Evolutionary conservation across 805 yeast species (phyloP), one percentile per base, ranked within the genome.

Genomic region (Wickerhamomyces xylosicus): DNA sequence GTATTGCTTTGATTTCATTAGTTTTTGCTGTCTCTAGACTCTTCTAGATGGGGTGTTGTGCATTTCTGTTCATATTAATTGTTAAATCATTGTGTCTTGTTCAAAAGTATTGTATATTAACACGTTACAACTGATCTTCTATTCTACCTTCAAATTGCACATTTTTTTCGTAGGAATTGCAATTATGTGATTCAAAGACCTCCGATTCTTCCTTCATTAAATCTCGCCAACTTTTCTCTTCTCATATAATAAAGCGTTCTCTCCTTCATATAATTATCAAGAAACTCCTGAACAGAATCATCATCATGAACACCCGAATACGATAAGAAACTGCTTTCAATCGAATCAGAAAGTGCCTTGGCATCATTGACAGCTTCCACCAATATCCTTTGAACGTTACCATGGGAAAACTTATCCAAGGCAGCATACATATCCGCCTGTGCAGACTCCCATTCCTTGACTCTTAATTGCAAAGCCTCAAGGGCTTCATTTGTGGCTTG

Each of bases 211-310:
- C 51, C 44, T 35, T 56, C 58, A n/a, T 53, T 49, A 63, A 78
- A 62, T 20, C 79, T 62, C 31, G 61, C 61, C 36, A 71, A 48
- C 47, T 72, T 65, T 48, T 73, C 78, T 37, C 61, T 62, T 31
- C 67, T 54, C 34, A 66, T 34, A 51, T 75, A 72, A 48, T 61
- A 74, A 21, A 56, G 44, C 17, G 61, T 60, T 35, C 79, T 57
- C 32, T 61, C 63, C 3, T 44, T 44, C 36, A 61, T 53, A 50
- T 71, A 77, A n/a, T 54, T 52, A 14, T 51, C 46, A 13, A 77
- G 56, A 47, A 75, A 71, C 11, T 39, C 36, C 19, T 48, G 51
- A 21, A 59, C 57, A 41, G 54, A 63, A 4, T 42, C 44, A n/a
- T 62, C 64, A 14, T 49, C 54, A 19, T 58, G 34, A 7, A 4